Base-by-base conservation (phyloP, 2,329 filamentous ascomycete species). In the Penicillium sp. region DNA sequence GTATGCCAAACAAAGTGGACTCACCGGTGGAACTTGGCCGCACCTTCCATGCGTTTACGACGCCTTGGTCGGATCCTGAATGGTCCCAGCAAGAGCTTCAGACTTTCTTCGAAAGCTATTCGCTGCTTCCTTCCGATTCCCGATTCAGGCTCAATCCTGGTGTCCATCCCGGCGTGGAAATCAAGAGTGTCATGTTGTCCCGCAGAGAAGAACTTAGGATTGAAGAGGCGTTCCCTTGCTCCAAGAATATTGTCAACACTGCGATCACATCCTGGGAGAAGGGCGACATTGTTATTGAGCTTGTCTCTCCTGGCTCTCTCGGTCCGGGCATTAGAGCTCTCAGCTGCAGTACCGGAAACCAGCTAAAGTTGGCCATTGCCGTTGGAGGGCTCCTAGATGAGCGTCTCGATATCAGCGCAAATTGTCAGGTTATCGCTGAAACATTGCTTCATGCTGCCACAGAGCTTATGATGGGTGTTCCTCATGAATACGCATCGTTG, bases 21-120 rank as follows among this genome's bases (percentile, higher is more conserved):
- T 67, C 64, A 15, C 64, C 56, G 6, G 67, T 63, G 43, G 63
- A 63, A 26, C 57, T 64, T 37, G 64, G 64, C 15, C 62, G 55
- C 38, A 62, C 65, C 4, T 75, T 70, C 49, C 71, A 74, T 53
- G 71, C 73, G 6, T 74, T 75, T 53, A 70, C 68, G 9, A 69
- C 69, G 2, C 65, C 68, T 4, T 72, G 71, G 57, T 51, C 60
- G 29, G 72, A 77, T 53, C 68, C 68, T 3, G 65, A 75, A 40
- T 75, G 71, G 62, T 77, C 75, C 12, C 75, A 77, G 55, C 72
- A 72, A 48, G 75, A 77, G 51, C 64, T 78, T n/a, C 67, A 74
- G 43, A 70, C 69, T 2, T 69, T 75, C 42, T 72, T 69, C 48
- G 68, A 76, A 37, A 71, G 66, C 32, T 59, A 76, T 8, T 64